Evolutionary conservation across 23 red algal species (phyloP), one percentile per base, ranked within the genome.

Genomic region (Cyanidioschyzon merolae): DNA sequence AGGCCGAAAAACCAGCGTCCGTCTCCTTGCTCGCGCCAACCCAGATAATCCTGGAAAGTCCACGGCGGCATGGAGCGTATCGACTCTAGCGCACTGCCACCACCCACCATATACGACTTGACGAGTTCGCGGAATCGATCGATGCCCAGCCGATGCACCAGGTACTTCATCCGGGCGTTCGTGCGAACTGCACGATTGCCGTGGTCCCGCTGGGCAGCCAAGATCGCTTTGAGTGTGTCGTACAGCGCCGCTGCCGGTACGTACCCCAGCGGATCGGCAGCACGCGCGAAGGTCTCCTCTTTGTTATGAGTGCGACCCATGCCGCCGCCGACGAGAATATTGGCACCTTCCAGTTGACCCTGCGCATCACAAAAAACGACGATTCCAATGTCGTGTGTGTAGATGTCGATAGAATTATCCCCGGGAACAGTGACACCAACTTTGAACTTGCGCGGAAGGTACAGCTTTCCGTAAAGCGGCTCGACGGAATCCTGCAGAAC

Each of bases 401-500:
- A 98, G 58, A 98, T 79, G 41, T 98, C 94, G 45, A 98, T 86
- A 1, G 79, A 85, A 54, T 98, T 98, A 50, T 98, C 94, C 37
- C 94, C 94, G 17, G 94, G 88, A 25, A 98, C 94, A 35, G 94
- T 98, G 27, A 98, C 87, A 58, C 94, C 94, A 34, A 98, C 89
- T 82, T 98, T 98, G 68, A 98, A 98, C 84, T 98, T 98, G 27
- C 94, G 68, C 38, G 94, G 94, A 17, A 98, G 81, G 67, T 98
- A 98, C 0, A 76, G 71, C 39, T 98, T 85, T 1, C 94, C 88
- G 74, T 98, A 98, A 24, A 98, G 90, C 17, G 94, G 94, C 63
- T 98, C 94, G 45, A 88, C 88, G n/a, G 82, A 51, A 63, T 79
- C 87, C 38, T 67, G 67, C 40, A 84, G 77, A 2, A 90, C 83